These are phyloP conservation scores for Metschnikowia aberdeeniae DNA, from an alignment of 805 yeast genomes.

Conservation along the genomic window DNA sequence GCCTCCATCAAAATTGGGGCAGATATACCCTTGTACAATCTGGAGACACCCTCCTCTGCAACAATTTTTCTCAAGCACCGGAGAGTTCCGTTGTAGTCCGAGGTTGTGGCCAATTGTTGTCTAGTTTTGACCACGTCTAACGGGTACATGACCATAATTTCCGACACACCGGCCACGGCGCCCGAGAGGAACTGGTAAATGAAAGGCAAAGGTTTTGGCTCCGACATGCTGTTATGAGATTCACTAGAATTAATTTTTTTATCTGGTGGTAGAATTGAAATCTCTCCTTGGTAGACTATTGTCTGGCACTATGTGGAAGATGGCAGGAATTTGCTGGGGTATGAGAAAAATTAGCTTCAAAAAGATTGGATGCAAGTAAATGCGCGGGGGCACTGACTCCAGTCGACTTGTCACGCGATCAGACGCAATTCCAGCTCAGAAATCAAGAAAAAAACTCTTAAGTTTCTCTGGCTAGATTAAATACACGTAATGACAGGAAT, in stretches of 20 bases:
- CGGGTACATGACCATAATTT: slow-evolving; percentile 93
- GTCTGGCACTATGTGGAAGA: neutral
- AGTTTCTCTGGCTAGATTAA: no score
- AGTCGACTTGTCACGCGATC: neutral
- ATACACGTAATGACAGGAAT: no score
- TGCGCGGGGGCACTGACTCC: slow-evolving; percentile 1
- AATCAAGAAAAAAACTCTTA: no score
- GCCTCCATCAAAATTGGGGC: slow-evolving; percentile 99
- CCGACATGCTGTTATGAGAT: slow-evolving; percentile 16
- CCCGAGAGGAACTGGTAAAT: slow-evolving; percentile 87
- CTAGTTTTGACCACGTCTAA: slow-evolving; percentile 95
- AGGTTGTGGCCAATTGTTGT: slow-evolving; percentile 68
- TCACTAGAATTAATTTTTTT: neutral
- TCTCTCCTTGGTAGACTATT: neutral
- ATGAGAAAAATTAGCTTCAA: neutral
- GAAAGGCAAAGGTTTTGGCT: slow-evolving; percentile 61
- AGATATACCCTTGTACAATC: slow-evolving; percentile 87
- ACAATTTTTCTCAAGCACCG: slow-evolving; percentile 83
- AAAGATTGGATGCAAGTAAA: slow-evolving; percentile 2
- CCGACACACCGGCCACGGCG: slow-evolving; percentile 94
- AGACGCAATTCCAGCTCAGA: neutral
- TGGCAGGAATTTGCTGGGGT: slow-evolving; percentile 2
- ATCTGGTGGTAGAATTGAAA: neutral
- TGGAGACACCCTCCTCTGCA: slow-evolving; percentile 75
- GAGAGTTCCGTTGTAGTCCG: slow-evolving; percentile 76